phyloP scores from a whole-genome alignment of 2,329 filamentous ascomycete species.

The Xylaria sp. region DNA sequence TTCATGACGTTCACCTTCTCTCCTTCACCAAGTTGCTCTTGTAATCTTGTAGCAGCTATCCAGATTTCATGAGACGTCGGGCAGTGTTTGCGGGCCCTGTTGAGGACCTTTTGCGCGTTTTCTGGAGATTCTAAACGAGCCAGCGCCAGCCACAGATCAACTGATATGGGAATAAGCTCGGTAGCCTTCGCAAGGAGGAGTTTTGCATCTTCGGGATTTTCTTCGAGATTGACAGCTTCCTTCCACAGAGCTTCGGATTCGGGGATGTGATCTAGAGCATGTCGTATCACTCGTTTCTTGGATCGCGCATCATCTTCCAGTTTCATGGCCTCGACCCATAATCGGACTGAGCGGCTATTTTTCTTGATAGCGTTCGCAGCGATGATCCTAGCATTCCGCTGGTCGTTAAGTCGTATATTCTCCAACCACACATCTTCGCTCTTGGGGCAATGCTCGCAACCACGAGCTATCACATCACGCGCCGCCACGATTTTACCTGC shows the following conservation, averaged over 20 bases:
- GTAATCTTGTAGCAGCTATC: constrained; percentile 91
- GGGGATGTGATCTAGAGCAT: constrained; percentile 91
- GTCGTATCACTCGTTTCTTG: constrained; percentile 91
- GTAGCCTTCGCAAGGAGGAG: constrained; percentile 93
- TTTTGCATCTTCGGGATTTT: constrained; percentile 86
- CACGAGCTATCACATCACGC: constrained; percentile 85
- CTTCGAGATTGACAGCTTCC: constrained; percentile 93
- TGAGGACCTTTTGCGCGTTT: constrained; percentile 93
- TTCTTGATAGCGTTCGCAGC: constrained; percentile 92
- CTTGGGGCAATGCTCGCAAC: constrained; percentile 90
- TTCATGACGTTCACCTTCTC: constrained; percentile 93
- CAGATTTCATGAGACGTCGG: constrained; percentile 95
- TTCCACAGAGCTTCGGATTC: constrained; percentile 99
- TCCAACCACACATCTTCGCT: constrained; percentile 97
- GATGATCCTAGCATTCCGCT: constrained; percentile 94
- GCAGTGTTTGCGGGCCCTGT: constrained; percentile 92
- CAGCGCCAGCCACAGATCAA: constrained; percentile 94
- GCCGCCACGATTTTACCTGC: constrained; percentile 93
- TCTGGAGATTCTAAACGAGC: constrained; percentile 89
- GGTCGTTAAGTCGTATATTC: constrained; percentile 91
- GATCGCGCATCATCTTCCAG: constrained; percentile 83
- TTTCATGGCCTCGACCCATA: constrained; percentile 97
- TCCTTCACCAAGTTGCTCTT: constrained; percentile 85
- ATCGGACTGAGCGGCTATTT: constrained; percentile 85
- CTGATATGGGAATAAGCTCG: constrained; percentile 91